phyloP scores from a whole-genome alignment of 176 grass and related monocot species.

The Coix lacrymajobi region DNA sequence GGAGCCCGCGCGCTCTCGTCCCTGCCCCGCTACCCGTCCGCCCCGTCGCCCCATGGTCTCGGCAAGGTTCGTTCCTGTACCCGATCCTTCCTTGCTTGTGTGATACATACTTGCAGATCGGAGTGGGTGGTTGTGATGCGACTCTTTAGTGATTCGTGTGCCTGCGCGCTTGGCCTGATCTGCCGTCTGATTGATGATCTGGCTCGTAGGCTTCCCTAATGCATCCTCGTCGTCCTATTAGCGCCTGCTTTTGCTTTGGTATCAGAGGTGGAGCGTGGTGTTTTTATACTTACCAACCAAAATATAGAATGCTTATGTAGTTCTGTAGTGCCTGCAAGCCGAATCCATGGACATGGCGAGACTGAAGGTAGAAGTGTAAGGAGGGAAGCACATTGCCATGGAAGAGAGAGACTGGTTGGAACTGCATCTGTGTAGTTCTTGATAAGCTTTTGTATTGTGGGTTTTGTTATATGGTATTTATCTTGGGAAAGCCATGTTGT shows the following conservation, averaged over 20 bases:
- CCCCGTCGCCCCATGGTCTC: neutral
- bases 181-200: neutral
- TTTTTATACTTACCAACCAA: neutral
- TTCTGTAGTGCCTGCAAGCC: neutral
- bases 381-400: neutral
- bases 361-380: neutral
- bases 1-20: slow-evolving; percentile 28
- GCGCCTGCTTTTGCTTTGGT: neutral
- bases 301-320: neutral
- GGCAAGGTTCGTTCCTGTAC: slow-evolving; percentile 30
- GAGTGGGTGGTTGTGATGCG: neutral
- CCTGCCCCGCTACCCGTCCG: neutral
- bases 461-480: neutral
- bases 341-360: neutral
- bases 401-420: neutral
- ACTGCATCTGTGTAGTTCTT: neutral
- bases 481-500: neutral
- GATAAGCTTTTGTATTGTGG: neutral
- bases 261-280: neutral
- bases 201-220: neutral
- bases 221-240: neutral
- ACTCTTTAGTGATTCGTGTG: neutral
- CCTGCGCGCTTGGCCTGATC: neutral
- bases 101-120: neutral
- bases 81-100: neutral